Evolutionary conservation across 2,329 filamentous ascomycete species (phyloP), one percentile per base, ranked within the genome.

Genomic region (Furcasterigmium furcatum): DNA sequence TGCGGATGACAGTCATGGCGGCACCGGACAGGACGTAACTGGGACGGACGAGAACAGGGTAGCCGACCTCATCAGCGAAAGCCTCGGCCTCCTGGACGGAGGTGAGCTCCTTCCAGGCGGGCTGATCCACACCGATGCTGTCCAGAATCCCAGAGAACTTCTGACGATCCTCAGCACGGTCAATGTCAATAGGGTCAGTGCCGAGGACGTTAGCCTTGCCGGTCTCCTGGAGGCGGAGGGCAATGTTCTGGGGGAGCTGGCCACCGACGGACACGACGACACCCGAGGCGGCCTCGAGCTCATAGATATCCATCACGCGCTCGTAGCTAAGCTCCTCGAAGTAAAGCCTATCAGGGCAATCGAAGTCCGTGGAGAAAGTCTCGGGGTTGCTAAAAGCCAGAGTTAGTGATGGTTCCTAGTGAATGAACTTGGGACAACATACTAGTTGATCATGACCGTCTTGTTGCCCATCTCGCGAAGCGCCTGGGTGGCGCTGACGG

Each of bases 121-220:
- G 94, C 71, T 99, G 94, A 64, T 97, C 92, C 46, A 99, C 84
- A 48, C 91, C 92, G 58, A 97, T 96, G 66, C 88, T 95, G 67
- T 99, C 94, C 38, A 99, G 79, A 53, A 97, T 97, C 60, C 91
- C 87, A 19, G 92, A 96, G 76, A 99, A 99, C 70, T 99, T 97
- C 68, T 97, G 91, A 63, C 94, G 84, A 66, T 99, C 91, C 71
- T 99, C 94, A 39, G 94, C 94, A 74, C 91, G 95, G 79, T 99
- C 94, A 55, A 99, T 99, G 61, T 97, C 90, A 60, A 84, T 79
- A 30, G 94, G 94, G 59, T 97, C 82, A 1, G 94, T 99, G 57
- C 94, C 94, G 8, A 99, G 83, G 45, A 99, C 83, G 50, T 91
- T 91, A 47, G 92, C 92, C 48, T 88, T 86, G 44, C 94, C 94